Conservation (phyloP, 352 stramenopile genomes). For the Halophytophthora batemanensis region DNA sequence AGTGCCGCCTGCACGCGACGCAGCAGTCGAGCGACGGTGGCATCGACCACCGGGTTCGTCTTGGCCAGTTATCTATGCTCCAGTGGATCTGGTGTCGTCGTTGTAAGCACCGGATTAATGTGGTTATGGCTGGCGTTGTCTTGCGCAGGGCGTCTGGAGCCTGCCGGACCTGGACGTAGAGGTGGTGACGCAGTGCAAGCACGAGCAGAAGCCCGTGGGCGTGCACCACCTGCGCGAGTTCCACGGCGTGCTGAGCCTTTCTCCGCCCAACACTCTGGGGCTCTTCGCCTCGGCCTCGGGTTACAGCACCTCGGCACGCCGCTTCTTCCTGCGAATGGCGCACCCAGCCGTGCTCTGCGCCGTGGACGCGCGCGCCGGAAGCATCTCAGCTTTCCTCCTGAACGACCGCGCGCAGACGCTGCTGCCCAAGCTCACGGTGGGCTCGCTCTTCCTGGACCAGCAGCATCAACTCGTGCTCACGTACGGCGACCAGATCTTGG, state of each 20-base stretch:
- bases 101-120: background rate
- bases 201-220: slow-evolving; percentile 63
- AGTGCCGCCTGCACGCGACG: slow-evolving; percentile 53
- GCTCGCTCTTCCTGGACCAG: slow-evolving; percentile 59
- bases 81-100: background rate
- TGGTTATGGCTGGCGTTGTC: background rate
- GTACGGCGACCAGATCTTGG: slow-evolving; percentile 65
- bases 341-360: slow-evolving; percentile 62
- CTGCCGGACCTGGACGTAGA: slow-evolving; percentile 60
- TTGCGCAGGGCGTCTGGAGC: slow-evolving; percentile 51
- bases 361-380: slow-evolving; percentile 25
- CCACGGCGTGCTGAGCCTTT: slow-evolving; percentile 59
- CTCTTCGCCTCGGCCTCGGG: slow-evolving; percentile 72
- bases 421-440: slow-evolving; percentile 63
- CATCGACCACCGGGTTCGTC: slow-evolving; percentile 56
- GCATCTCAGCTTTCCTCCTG: slow-evolving; percentile 57
- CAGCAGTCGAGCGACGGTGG: slow-evolving; percentile 68
- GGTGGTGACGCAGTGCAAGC: slow-evolving; percentile 82
- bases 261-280: slow-evolving; percentile 39
- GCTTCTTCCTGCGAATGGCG: slow-evolving; percentile 68
- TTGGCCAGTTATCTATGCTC: background rate
- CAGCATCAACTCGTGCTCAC: slow-evolving; percentile 68
- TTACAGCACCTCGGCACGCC: slow-evolving; percentile 75
- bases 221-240: slow-evolving; percentile 73
- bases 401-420: slow-evolving; percentile 54